These are phyloP conservation scores for Lipomyces yamadae DNA, from an alignment of 805 yeast species.

Conservation along the genomic window DNA sequence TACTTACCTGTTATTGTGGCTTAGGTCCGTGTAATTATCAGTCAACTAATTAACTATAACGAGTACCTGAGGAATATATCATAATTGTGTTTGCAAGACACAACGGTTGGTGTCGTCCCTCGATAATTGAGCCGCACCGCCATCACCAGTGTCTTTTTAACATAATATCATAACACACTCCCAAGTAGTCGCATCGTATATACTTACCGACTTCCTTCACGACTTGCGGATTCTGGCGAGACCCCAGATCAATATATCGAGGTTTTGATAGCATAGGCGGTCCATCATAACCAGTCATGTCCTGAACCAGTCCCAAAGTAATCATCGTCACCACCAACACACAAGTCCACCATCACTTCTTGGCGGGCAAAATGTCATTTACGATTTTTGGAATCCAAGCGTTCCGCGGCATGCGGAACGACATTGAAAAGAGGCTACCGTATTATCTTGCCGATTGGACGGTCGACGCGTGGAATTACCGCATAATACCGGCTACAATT, in stretches of 20 bases:
- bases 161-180: too few species aligned
- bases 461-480: conserved; percentile 75
- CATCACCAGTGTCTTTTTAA: too few species aligned
- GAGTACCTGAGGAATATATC: too few species aligned
- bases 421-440: conserved; percentile 61
- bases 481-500: conserved; percentile 83
- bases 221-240: background rate
- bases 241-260: background rate
- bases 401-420: conserved; percentile 57
- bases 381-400: conserved; percentile 22
- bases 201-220: background rate
- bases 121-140: background rate
- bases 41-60: too few species aligned
- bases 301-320: too few species aligned
- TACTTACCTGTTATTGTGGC: background rate
- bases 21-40: background rate
- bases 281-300: too few species aligned
- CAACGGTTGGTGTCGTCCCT: too few species aligned
- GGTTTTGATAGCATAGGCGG: background rate
- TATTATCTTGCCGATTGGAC: conserved; percentile 75
- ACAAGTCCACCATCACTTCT: too few species aligned
- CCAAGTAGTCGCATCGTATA: too few species aligned
- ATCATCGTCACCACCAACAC: too few species aligned
- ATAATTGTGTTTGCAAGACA: too few species aligned
- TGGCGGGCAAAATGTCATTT: background rate